Evolutionary conservation across 2,329 filamentous ascomycete genomes (phyloP).

Genomic region (Nectriaceae sp.): DNA sequence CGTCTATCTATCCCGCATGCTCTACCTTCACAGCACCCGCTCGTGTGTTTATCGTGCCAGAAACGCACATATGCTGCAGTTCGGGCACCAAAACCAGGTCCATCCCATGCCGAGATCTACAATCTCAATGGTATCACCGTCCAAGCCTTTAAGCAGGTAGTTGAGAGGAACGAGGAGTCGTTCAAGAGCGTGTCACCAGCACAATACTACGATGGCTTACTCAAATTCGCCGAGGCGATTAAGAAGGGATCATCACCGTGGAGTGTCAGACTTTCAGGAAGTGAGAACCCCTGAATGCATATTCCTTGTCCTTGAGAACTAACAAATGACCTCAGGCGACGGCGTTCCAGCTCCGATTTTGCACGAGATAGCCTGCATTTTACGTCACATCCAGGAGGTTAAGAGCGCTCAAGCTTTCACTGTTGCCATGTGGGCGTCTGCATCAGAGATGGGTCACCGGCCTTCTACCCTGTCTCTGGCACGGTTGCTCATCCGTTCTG

Average conservation of each 20-base stretch:
- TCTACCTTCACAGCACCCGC: background rate
- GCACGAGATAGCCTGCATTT: conserved; percentile 33
- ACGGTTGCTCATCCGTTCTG: conserved; percentile 20
- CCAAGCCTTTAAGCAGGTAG: conserved; percentile 19
- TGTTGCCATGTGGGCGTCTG: conserved; percentile 32
- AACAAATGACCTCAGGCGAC: conserved; percentile 16
- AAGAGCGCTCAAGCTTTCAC: conserved; percentile 16
- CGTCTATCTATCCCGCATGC: too few relatives aligned
- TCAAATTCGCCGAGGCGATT: conserved; percentile 24
- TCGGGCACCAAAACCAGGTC: conserved; percentile 6
- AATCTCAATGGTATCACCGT: conserved; percentile 24
- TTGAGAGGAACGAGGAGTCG: conserved; percentile 12
- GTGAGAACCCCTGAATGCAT: conserved; percentile 18
- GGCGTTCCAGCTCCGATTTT: conserved; percentile 18
- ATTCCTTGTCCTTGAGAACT: conserved; percentile 1
- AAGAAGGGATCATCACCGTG: conserved; percentile 21
- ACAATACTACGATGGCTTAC: conserved; percentile 26
- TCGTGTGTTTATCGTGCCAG: conserved; percentile 5
- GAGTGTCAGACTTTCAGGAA: conserved; percentile 17
- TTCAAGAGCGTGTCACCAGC: conserved; percentile 21
- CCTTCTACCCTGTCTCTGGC: conserved; percentile 33
- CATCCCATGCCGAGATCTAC: conserved; percentile 15
- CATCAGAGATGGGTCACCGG: conserved; percentile 32
- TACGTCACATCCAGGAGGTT: conserved; percentile 17
- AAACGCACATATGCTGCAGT: conserved; percentile 19